These are phyloP conservation scores for Coccomyxa sp. DNA, from an alignment of 139 green algal genomes.

Conservation along the genomic window DNA sequence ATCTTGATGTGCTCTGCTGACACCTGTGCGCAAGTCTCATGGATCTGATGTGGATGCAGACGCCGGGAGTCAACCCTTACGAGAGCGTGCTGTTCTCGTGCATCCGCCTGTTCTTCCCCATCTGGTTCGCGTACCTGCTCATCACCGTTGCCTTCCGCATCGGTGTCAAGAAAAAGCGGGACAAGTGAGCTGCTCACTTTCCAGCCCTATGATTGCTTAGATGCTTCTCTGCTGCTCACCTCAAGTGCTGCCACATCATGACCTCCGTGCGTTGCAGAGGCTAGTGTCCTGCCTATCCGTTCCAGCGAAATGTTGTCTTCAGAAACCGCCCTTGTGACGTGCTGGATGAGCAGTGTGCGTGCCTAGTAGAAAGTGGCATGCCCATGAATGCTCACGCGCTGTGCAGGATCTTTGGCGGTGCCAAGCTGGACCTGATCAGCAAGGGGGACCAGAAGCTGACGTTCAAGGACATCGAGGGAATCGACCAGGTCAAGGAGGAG, in stretches of 20 bases:
- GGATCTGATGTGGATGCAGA: background rate
- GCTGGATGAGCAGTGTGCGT: background rate
- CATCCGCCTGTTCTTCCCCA: constrained; percentile 35
- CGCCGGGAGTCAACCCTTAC: background rate
- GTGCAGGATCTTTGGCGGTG: constrained; percentile 53
- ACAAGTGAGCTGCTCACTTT: constrained; percentile 21
- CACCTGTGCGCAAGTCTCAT: background rate
- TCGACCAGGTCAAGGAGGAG: constrained; percentile 71
- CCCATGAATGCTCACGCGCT: background rate
- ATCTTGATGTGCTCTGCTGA: background rate
- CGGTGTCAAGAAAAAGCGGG: constrained; percentile 4
- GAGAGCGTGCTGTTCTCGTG: constrained; percentile 23
- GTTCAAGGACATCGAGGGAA: constrained; percentile 69
- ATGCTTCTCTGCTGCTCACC: no score
- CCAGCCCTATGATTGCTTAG: no score
- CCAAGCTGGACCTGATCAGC: constrained; percentile 47
- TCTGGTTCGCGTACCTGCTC: constrained; percentile 42
- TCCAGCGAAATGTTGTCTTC: no score
- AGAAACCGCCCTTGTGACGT: no score
- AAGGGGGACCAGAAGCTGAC: constrained; percentile 33
- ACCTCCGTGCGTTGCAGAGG: no score
- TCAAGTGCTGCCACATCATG: no score
- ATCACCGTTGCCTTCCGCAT: constrained; percentile 43
- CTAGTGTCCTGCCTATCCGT: no score
- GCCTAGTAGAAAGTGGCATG: constrained; percentile 19